A percentile compares a stretch with the other conserved stretches of the same genome.
phyloP scores from a whole-genome alignment of 2,329 filamentous ascomycete species.

The Podosphaera aphanis region DNA sequence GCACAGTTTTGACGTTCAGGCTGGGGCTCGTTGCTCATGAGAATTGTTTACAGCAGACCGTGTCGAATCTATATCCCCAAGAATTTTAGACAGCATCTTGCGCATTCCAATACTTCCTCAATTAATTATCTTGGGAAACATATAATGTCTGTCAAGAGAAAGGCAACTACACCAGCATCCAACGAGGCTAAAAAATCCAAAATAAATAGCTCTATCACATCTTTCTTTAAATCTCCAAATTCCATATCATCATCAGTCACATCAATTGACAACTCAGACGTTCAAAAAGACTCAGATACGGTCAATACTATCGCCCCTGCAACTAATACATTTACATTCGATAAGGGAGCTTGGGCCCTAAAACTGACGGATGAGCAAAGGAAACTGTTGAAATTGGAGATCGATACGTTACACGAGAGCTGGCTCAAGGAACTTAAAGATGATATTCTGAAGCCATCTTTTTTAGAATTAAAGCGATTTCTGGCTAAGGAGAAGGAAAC shows the following conservation, averaged over 20 bases:
- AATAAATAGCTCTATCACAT: constrained; percentile 57
- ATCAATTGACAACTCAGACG: constrained; percentile 20
- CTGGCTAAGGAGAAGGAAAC: constrained; percentile 51
- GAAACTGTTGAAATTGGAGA: constrained; percentile 64
- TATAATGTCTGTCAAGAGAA: constrained; percentile 35
- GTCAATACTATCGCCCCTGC: constrained; percentile 20
- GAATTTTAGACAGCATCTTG: too few species aligned
- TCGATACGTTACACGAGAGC: constrained; percentile 72
- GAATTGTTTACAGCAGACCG: too few species aligned
- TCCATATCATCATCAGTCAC: neutral
- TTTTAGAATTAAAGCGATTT: constrained; percentile 73
- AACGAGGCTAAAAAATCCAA: constrained; percentile 46
- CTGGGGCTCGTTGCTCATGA: too few species aligned
- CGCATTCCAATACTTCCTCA: too few species aligned
- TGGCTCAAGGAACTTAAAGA: constrained; percentile 82
- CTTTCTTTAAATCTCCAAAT: constrained; percentile 55
- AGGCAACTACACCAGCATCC: constrained; percentile 26
- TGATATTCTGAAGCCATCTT: constrained; percentile 55
- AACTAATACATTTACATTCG: constrained; percentile 31
- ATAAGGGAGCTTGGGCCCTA: constrained; percentile 78
- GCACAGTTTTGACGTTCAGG: too few species aligned
- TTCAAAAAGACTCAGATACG: constrained; percentile 2
- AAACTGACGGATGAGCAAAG: constrained; percentile 61
- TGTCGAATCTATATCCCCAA: too few species aligned
- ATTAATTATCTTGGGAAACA: too few species aligned